Evolutionary conservation across 1,284 basidiomycete genomes (phyloP), one percentile per base, ranked within the genome.

Genomic region (Coniferiporia sulphurascens): DNA sequence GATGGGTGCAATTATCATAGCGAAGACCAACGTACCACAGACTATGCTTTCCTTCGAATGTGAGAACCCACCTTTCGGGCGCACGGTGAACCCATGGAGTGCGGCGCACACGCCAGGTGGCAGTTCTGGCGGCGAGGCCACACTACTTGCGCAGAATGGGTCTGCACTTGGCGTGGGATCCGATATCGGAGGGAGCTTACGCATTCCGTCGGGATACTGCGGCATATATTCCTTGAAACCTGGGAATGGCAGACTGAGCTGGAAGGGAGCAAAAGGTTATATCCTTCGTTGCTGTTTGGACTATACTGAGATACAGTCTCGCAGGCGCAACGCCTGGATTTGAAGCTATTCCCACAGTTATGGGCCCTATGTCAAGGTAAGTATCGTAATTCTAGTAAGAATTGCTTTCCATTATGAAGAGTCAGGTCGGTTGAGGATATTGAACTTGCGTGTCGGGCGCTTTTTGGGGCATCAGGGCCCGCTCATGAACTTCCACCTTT

Each of bases 21-120:
- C 77, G 68, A 89, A 90, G 70, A 90, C 86, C n/a, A 95, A 95
- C 68, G 78, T 89, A 17, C 82, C 85, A 2, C 88, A 94, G 72
- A 92, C 91, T 0, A 84, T 95, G 78, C 82, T 95, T 61, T 82
- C 88, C 2, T 94, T 93, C 66, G 93, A 96, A 71, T 93, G 91
- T 68, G 73, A 71, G n/a, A 95, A 95, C 68, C 89, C 91, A 1
- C 72, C 95, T 5, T 95, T 87, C 77, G 91, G 91, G 0, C 74
- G 78, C 12, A 85, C 90, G 0, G 74, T 75, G 35, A 93, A 94
- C 68, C 92, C 93, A 0, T 85, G 85, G 73, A 82, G 79, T 60
- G 50, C 45, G 17, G 32, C 49, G n/a, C 86, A 87, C 66, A 87
- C 86, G 0, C 81, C 78, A 54, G 92, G 93, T 21, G 93, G 92